Base-by-base conservation (phyloP, 2,329 filamentous ascomycete species). In the Aspergillus neoniger region DNA sequence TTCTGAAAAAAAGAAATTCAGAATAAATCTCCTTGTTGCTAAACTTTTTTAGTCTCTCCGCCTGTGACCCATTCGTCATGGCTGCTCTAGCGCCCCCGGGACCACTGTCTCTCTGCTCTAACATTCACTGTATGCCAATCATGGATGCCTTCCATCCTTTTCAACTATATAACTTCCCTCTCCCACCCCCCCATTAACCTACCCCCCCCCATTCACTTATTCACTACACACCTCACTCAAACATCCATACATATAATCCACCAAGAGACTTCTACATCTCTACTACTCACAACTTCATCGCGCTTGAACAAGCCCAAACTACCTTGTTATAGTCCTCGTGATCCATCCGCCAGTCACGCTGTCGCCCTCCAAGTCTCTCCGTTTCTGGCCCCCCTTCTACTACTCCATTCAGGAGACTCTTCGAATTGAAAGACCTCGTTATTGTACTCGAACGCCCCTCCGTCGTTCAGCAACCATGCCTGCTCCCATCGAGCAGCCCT, bases 401-500 rank as follows among this genome's bases (percentile, higher is more conserved):
- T 43, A 39, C 56, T 61, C 66, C 28, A 28, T 67, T 15, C 57
- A 60, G 59, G 70, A 70, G 53, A 63, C 59, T 49, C 30, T 70
- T 32, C 59, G 63, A 57, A 62, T 59, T 41, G 67, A 62, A 49
- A 61, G 53, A 44, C 32, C 57, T 23, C 52, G 64, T 15, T 57
- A 54, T 12, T 63, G 66, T 25, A 65, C 61, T 30, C 57, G 65
- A 36, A 55, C 60, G 14, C 64, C 63, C 47, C 56, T 68, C 7
- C 68, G 68, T 53, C 69, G 67, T 19, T 61, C 70, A 36, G 58
- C 61, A 61, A 74, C 64, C n/a, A 76, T 75, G 73, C 72, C 73
- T n/a, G 67, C 63, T 39, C 64, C 67, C 21, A 57, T 74, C 54
- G 67, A 73, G 38, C 67, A 63, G 19, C 50, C 60, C 39, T 57